Base-by-base conservation (phyloP, 352 stramenopile genomes). In the Phytophthora tubulina region DNA sequence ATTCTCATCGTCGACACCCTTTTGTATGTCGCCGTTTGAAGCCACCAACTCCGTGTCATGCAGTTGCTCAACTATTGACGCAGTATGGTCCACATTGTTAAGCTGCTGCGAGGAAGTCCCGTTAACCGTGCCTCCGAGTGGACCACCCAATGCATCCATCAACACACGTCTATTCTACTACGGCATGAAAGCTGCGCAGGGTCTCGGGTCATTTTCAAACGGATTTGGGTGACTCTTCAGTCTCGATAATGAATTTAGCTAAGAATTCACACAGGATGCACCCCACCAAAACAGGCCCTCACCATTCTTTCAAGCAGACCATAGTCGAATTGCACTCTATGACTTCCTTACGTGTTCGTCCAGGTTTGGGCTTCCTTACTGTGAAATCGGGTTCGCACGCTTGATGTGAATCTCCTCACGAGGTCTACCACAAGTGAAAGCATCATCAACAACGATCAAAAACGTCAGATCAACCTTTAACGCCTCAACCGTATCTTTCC, bases 341-440 rank as follows among this genome's bases (percentile, higher is more conserved):
- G 32, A 60, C 44, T 5, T 38, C 15, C 56, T 56, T 62, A 62
- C 36, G 50, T 63, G 50, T 36, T 45, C 15, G 7, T n/a, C n/a
- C 41, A 14, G 9, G 14, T 21, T 14, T n/a, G 11, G 14, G 6
- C 1, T 21, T 33, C 31, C 68, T 57, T 86, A 89, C 70, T 89
- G 76, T n/a, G 79, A 81, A 39, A 80, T 44, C 6, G 87, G 89
- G 48, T 90, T 92, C 49, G 89, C 89, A 21, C 76, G 75, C 61
- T 89, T 86, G 57, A 96, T 72, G 42, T 73, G 84, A 50, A 96
- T 96, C 50, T 96, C 89, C 36, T 95, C 87, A 21, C 86, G 87
- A 53, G 89, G 89, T 73, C 89, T 94, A 46, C 30, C 67, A 1
- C 31, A 65, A 21, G 39, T 27, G 13, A 31, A 73, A 60, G 6